Conservation (phyloP, 1,139 yeast species). For the Suhomyces terraborum region DNA sequence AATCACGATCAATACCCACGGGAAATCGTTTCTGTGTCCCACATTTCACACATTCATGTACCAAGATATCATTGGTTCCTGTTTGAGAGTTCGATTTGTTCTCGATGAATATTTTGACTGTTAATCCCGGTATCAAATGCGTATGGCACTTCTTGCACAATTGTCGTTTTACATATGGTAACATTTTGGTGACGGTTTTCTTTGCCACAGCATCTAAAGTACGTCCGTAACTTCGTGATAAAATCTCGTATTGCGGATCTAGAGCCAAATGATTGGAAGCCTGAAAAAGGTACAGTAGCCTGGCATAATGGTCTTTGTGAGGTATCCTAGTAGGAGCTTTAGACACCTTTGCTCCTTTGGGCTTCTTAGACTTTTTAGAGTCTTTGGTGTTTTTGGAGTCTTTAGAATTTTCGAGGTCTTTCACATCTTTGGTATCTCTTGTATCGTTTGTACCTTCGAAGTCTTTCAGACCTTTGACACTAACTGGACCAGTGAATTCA, state of each 20-base stretch:
- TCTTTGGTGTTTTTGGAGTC: slow-evolving; percentile 3
- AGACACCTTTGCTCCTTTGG: slow-evolving; percentile 10
- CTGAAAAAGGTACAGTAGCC: slow-evolving; percentile 61
- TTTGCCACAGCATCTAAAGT: slow-evolving; percentile 56
- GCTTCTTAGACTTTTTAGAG: not conserved
- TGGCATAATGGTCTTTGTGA: slow-evolving; percentile 58
- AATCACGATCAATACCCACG: slow-evolving; percentile 34
- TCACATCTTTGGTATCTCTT: no score
- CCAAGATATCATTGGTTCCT: slow-evolving; percentile 35
- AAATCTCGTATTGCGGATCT: slow-evolving; percentile 26
- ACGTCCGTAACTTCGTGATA: slow-evolving; percentile 53
- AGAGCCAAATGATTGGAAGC: slow-evolving; percentile 37
- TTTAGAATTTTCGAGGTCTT: no score
- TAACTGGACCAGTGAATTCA: no score
- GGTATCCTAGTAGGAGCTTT: slow-evolving; percentile 40
- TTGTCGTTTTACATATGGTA: slow-evolving; percentile 61
- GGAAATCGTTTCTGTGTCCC: slow-evolving; percentile 34
- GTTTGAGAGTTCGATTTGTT: slow-evolving; percentile 29
- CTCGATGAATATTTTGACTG: slow-evolving; percentile 34
- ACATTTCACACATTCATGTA: slow-evolving; percentile 32
- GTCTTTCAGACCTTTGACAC: no score
- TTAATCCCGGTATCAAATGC: slow-evolving; percentile 49
- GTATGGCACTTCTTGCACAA: slow-evolving; percentile 62
- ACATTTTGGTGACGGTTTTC: slow-evolving; percentile 60
- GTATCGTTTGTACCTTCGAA: no score